Percentiles rank a stretch among this genome's conserved stretches.
phyloP scores from a whole-genome alignment of 345 rosid species.

The Brassica rapa region DNA sequence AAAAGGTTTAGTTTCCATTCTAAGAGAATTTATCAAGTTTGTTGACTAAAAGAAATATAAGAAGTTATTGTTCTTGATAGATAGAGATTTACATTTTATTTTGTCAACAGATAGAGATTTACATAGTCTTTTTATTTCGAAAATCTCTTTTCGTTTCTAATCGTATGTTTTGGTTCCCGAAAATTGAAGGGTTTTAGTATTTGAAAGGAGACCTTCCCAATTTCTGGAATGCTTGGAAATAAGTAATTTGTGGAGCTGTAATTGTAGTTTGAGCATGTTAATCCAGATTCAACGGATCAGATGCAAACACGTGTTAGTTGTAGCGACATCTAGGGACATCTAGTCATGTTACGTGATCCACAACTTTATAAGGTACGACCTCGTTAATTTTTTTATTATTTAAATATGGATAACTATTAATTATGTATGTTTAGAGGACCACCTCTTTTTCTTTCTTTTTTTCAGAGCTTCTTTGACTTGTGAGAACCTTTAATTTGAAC shows the following conservation, averaged over 20 bases:
- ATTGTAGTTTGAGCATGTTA: not conserved
- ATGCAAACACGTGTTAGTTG: not conserved
- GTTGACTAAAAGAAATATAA: no score
- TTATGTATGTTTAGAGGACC: not conserved
- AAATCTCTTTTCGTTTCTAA: not conserved
- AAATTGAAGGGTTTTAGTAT: not conserved
- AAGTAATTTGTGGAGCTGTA: not conserved
- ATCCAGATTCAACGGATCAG: not conserved
- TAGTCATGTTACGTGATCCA: not conserved
- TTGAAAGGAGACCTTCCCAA: not conserved
- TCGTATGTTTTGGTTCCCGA: not conserved
- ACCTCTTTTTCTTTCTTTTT: not conserved
- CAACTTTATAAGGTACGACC: not conserved
- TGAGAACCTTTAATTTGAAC: not conserved
- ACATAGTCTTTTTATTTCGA: not conserved
- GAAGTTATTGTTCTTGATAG: no score
- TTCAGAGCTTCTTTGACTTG: not conserved
- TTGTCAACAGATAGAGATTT: no score
- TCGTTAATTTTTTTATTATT: no score
- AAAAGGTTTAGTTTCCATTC: not conserved
- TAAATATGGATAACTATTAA: not conserved
- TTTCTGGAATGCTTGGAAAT: not conserved
- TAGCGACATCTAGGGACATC: not conserved
- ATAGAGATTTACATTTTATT: no score
- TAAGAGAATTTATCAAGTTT: not conserved